Evolutionary conservation across 2,329 filamentous ascomycete genomes (phyloP).

Genomic region (Hansfordia pulvinata): DNA sequence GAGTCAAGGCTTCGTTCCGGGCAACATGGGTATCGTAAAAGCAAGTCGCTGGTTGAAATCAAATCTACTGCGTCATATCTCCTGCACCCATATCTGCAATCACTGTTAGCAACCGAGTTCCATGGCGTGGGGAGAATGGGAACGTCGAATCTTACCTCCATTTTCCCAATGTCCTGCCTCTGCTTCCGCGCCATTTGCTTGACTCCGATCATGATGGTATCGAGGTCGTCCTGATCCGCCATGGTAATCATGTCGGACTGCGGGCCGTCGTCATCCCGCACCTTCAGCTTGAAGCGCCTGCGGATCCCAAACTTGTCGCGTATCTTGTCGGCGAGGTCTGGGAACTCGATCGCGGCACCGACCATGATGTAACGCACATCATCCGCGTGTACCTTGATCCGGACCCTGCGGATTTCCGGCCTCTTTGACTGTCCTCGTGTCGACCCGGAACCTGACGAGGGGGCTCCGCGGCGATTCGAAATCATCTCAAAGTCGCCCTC

Average conservation of each 20-base stretch:
- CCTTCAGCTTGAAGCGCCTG: conserved; percentile 76
- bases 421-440: conserved; percentile 42
- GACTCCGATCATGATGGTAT: conserved; percentile 65
- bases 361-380: conserved; percentile 93
- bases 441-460: conserved; percentile 30
- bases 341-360: conserved; percentile 55
- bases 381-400: conserved; percentile 83
- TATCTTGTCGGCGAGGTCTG: conserved; percentile 66
- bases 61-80: conserved; percentile 1
- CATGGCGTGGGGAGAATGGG: not conserved
- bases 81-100: conserved; percentile 1
- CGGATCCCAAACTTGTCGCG: conserved; percentile 75
- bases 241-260: conserved; percentile 91
- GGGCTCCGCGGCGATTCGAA: conserved; percentile 34
- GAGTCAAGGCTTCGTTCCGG: too few species aligned
- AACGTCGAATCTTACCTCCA: conserved; percentile 59
- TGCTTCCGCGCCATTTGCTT: conserved; percentile 59
- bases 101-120: not conserved
- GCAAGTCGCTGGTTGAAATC: too few species aligned
- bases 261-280: conserved; percentile 63
- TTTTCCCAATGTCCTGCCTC: conserved; percentile 72
- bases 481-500: conserved; percentile 74
- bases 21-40: too few species aligned
- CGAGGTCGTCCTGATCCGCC: conserved; percentile 90
- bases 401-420: conserved; percentile 62